Conservation (phyloP, 805 yeast genomes). For the Teunomyces pallodes region DNA sequence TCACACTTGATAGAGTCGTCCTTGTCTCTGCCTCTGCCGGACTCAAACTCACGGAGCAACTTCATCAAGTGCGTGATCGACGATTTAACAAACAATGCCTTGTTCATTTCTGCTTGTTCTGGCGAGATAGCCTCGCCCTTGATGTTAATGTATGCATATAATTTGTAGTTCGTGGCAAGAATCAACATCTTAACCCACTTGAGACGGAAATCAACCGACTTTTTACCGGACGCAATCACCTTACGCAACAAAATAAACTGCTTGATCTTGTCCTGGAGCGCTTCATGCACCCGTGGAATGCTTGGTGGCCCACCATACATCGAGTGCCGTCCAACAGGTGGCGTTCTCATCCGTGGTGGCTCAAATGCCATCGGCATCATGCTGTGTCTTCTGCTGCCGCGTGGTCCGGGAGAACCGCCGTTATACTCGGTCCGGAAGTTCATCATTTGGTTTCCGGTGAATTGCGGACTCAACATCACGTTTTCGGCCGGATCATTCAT, state of each 20-base stretch:
- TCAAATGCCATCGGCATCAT: slow-evolving; percentile 5
- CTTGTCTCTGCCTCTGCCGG: slow-evolving; percentile 13
- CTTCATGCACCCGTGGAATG: slow-evolving; percentile 17
- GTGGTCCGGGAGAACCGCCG: slow-evolving; percentile 5
- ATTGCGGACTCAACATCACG: slow-evolving; percentile 8
- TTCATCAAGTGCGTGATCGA: slow-evolving; percentile 36
- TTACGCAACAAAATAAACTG: slow-evolving; percentile 33
- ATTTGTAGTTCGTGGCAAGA: slow-evolving; percentile 35
- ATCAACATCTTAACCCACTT: slow-evolving; percentile 44
- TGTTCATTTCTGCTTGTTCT: slow-evolving; percentile 30
- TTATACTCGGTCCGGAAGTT: slow-evolving; percentile 11
- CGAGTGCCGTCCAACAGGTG: slow-evolving; percentile 2
- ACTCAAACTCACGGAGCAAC: slow-evolving; percentile 33
- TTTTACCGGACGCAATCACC: slow-evolving; percentile 41
- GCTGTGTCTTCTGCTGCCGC: slow-evolving; percentile 17
- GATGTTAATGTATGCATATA: slow-evolving; percentile 41
- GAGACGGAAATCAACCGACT: slow-evolving; percentile 38
- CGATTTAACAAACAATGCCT: slow-evolving; percentile 37
- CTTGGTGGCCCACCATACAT: slow-evolving; percentile 9
- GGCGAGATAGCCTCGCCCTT: slow-evolving; percentile 36
- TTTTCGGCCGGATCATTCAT: slow-evolving; percentile 4
- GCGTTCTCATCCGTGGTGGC: not conserved
- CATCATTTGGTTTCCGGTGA: slow-evolving; percentile 15
- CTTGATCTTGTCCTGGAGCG: slow-evolving; percentile 28
- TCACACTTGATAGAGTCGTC: slow-evolving; percentile 23